Percentiles rank a stretch among this genome's conserved stretches.
Conservation (phyloP, 148 eudicot genomes). For the Cornus controversa region DNA sequence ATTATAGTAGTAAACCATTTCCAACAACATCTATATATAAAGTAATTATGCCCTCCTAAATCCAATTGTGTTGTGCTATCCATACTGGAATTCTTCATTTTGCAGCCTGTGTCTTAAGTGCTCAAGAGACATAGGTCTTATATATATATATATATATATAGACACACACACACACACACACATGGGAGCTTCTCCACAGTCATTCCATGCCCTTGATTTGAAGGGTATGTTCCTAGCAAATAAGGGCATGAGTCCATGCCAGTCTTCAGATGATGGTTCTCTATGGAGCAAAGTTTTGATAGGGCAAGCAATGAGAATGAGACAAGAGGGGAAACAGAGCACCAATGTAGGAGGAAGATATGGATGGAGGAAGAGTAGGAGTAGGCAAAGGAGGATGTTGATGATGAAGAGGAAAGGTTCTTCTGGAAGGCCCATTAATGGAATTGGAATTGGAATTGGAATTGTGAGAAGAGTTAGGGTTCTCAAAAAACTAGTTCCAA, state of each 20-base stretch:
- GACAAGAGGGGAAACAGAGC: too few species aligned
- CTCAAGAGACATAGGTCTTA: too few species aligned
- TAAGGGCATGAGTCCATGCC: neutral
- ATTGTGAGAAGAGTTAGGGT: conserved; percentile 35
- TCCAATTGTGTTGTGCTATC: too few species aligned
- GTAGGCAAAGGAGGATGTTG: conserved; percentile 16
- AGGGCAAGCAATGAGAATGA: neutral
- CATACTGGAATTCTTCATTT: too few species aligned
- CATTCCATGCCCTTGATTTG: neutral
- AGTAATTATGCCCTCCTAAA: too few species aligned
- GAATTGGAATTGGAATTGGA: neutral
- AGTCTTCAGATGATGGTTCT: too few species aligned
- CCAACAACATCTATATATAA: neutral
- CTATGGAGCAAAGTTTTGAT: neutral
- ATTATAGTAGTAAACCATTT: neutral
- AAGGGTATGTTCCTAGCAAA: neutral
- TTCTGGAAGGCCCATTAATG: conserved; percentile 9
- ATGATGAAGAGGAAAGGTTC: conserved; percentile 35
- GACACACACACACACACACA: too few species aligned
- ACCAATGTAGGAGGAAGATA: neutral
- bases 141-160: too few species aligned
- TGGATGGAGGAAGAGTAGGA: conserved; percentile 9
- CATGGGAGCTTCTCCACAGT: neutral
- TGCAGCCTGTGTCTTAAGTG: too few species aligned
- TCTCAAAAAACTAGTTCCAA: conserved; percentile 51